Evolutionary conservation across 768 basidiomycete species (phyloP).

Genomic region (Cyclocybe cylindracea): DNA sequence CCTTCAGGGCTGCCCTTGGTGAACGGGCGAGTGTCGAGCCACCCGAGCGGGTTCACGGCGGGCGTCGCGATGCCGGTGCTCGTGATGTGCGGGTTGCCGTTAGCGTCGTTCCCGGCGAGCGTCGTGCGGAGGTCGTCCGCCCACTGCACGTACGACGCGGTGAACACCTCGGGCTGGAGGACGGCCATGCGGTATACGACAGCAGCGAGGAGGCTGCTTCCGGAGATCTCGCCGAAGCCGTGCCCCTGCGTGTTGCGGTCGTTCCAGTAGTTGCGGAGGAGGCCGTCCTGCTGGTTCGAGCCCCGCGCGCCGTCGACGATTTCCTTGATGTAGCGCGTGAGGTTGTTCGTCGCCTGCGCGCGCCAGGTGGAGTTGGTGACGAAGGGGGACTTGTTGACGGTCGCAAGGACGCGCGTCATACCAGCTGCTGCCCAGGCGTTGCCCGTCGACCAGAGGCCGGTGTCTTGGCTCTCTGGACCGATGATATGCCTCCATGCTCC

Average conservation of each 20-base stretch:
- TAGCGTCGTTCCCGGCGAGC: constrained; percentile 27
- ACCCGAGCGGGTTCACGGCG: constrained; percentile 40
- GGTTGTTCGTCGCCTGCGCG: constrained; percentile 29
- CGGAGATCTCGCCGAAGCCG: constrained; percentile 47
- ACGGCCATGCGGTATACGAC: constrained; percentile 42
- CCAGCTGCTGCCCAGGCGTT: constrained; percentile 78
- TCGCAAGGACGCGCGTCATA: constrained; percentile 63
- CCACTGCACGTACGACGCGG: constrained; percentile 31
- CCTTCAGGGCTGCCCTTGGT: constrained; percentile 42
- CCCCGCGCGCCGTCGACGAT: constrained; percentile 44
- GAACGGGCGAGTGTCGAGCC: constrained; percentile 34
- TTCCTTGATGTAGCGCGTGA: constrained; percentile 42
- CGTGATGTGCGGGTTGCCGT: constrained; percentile 29
- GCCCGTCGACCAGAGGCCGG: constrained; percentile 50
- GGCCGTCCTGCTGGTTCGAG: constrained; percentile 29
- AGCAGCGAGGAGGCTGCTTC: constrained; percentile 39
- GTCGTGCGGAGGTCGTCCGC: constrained; percentile 32
- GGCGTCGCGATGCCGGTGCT: constrained; percentile 31
- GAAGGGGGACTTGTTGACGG: constrained; percentile 38
- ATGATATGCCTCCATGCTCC: constrained; percentile 43
- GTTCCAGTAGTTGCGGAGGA: constrained; percentile 44
- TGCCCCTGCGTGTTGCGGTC: constrained; percentile 25
- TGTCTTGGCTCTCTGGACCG: constrained; percentile 37
- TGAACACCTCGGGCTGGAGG: constrained; percentile 30
- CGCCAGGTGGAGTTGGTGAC: constrained; percentile 30